These are phyloP conservation scores for Colletotrichum chlorophyti DNA, from an alignment of 2,329 filamentous ascomycete species.

Conservation along the genomic window DNA sequence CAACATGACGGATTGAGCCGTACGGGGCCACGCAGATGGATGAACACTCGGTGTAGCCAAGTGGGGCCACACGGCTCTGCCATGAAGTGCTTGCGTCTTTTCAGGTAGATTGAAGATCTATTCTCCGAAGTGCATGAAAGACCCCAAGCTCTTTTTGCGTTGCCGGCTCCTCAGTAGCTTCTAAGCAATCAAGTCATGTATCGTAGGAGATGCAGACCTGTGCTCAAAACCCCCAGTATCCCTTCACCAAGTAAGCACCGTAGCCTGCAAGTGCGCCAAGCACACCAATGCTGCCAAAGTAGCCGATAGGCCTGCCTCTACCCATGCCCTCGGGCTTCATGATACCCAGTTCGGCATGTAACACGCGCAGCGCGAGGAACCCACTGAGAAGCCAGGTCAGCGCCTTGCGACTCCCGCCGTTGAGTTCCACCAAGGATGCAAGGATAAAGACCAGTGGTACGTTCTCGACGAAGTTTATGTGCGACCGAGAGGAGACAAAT, in stretches of 20 bases:
- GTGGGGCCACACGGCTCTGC: no score
- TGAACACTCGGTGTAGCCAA: no score
- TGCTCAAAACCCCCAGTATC: conserved; percentile 9
- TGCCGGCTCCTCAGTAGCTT: neutral
- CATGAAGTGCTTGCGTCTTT: no score
- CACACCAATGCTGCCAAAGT: conserved; percentile 7
- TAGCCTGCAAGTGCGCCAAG: conserved; percentile 3
- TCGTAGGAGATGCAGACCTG: neutral
- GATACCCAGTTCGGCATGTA: conserved; percentile 16
- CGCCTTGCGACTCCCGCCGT: conserved; percentile 5
- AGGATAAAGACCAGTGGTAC: conserved; percentile 7
- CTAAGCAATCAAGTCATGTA: neutral
- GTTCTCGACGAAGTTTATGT: conserved; percentile 14
- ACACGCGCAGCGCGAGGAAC: conserved; percentile 1
- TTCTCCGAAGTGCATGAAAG: no score
- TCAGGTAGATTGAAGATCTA: no score
- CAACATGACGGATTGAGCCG: no score
- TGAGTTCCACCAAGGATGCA: neutral
- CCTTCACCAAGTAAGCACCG: conserved; percentile 11
- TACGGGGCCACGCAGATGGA: no score
- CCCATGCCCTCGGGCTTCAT: neutral
- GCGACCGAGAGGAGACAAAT: conserved; percentile 5
- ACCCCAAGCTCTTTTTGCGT: no score
- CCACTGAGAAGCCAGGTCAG: conserved; percentile 11
- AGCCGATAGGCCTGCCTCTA: neutral